These are phyloP conservation scores for Physcomitrellopsis africana DNA, from an alignment of 225 moss, liverwort and hornwort species.

Conservation along the genomic window DNA sequence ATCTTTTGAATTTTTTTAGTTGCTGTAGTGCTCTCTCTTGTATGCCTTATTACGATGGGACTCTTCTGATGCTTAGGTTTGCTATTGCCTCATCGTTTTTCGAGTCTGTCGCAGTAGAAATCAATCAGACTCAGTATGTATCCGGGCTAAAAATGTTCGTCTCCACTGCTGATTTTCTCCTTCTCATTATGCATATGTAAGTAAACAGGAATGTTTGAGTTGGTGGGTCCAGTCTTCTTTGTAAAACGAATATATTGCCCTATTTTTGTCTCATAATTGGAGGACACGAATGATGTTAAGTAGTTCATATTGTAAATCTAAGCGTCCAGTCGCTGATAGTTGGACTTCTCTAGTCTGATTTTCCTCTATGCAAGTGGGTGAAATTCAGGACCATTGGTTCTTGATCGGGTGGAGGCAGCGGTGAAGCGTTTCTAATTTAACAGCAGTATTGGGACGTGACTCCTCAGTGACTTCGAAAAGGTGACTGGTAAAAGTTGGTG, in stretches of 20 bases:
- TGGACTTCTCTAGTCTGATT: background rate
- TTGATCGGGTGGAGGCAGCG: slow-evolving; percentile 6
- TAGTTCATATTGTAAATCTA: too few species aligned
- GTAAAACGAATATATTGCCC: slow-evolving; percentile 6
- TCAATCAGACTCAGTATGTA: background rate
- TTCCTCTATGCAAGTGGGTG: slow-evolving; percentile 21
- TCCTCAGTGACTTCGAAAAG: slow-evolving; percentile 10
- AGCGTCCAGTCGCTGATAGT: background rate
- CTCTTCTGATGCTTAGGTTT: slow-evolving; percentile 21
- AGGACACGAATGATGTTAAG: background rate
- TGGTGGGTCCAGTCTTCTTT: background rate
- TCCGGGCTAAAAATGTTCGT: background rate
- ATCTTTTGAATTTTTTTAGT: background rate
- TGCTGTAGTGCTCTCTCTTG: background rate
- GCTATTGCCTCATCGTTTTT: background rate
- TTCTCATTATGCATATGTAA: background rate
- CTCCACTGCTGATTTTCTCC: background rate
- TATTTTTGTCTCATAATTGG: slow-evolving; percentile 2
- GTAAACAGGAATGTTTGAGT: background rate
- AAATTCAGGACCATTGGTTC: background rate
- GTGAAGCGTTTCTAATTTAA: background rate
- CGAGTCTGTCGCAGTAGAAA: background rate
- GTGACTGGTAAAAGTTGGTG: slow-evolving; percentile 22
- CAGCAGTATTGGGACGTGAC: slow-evolving; percentile 17
- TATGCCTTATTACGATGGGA: background rate